phyloP scores from a whole-genome alignment of 345 rosid species.

The Gossypium stocksii region DNA sequence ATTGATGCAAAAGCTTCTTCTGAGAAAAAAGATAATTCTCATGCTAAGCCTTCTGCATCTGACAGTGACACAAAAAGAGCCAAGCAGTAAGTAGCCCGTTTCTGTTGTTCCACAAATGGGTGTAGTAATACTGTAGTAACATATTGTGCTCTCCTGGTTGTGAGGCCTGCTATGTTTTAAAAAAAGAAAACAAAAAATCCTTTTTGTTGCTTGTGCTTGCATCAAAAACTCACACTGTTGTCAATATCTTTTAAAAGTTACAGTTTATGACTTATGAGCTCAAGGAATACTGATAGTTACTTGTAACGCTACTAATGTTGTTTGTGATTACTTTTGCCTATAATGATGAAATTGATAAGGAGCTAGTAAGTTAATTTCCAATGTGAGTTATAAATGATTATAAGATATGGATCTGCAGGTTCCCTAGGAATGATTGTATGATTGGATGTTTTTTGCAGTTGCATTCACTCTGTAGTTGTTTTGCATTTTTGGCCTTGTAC shows the following conservation, averaged over 20 bases:
- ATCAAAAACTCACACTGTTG: neutral
- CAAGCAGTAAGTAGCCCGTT: conserved; percentile 71
- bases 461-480: neutral
- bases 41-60: conserved; percentile 39
- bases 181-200: too few relatives aligned
- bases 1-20: conserved; percentile 50
- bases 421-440: neutral
- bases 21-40: conserved; percentile 53
- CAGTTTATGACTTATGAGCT: neutral
- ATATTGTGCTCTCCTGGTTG: neutral
- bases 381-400: neutral
- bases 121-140: neutral
- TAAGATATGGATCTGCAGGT: neutral
- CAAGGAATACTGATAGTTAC: neutral
- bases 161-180: neutral
- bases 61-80: conserved; percentile 73
- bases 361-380: neutral
- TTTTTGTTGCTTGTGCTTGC: neutral
- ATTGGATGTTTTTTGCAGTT: conserved; percentile 1
- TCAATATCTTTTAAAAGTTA: neutral
- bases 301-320: neutral
- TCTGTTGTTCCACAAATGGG: conserved; percentile 5
- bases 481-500: neutral
- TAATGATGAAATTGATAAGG: neutral
- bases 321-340: neutral